phyloP scores from a whole-genome alignment of 2,329 filamentous ascomycete genomes.

The Arthrobotrys musiformis region DNA sequence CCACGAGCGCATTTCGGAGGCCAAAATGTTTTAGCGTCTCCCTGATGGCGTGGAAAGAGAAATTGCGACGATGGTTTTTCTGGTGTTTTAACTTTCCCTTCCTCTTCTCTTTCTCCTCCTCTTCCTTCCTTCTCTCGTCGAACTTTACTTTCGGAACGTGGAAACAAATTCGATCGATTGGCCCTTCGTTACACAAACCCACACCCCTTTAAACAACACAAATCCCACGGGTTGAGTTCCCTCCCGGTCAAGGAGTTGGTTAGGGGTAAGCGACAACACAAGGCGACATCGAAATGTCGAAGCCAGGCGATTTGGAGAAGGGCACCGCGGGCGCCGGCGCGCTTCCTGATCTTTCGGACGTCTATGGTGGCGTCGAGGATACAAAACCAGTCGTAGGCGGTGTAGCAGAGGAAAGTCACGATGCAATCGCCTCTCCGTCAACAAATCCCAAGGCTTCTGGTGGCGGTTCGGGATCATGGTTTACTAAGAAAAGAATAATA shows the following conservation, averaged over 20 bases:
- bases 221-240: too few relatives aligned
- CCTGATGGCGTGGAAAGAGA: neutral
- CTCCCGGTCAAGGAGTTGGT: neutral
- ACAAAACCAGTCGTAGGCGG: constrained; percentile 18
- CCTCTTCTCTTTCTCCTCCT: neutral
- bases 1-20: constrained; percentile 50
- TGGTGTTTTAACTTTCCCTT: neutral
- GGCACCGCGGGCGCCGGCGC: neutral
- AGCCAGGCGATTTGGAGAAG: constrained; percentile 25
- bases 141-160: neutral
- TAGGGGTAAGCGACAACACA: constrained; percentile 4
- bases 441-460: constrained; percentile 4
- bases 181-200: constrained; percentile 29
- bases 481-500: constrained; percentile 53
- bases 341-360: constrained; percentile 40
- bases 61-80: neutral
- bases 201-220: constrained; percentile 26
- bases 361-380: constrained; percentile 50
- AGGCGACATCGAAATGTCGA: constrained; percentile 19
- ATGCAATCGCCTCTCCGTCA: constrained; percentile 41
- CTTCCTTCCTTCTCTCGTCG: neutral
- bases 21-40: constrained; percentile 8
- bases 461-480: constrained; percentile 33
- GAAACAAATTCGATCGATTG: neutral
- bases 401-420: constrained; percentile 5